Evolutionary conservation across 192 early-diverging fungal genomes (phyloP).

Genomic region (Podila epicladia): DNA sequence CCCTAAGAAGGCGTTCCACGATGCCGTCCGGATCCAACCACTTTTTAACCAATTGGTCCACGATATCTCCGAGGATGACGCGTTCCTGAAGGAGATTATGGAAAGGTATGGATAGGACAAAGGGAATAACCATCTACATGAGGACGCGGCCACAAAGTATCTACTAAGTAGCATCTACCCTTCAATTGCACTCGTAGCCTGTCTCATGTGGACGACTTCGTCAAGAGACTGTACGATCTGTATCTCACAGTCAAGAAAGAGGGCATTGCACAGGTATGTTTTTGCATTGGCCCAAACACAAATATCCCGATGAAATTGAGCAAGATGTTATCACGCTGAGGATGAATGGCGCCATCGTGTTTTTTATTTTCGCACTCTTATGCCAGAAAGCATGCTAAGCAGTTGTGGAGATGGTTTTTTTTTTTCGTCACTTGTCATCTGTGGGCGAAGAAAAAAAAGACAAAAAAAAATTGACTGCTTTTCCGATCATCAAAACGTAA

Average conservation of each 20-base stretch:
- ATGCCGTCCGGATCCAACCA: conserved; percentile 80
- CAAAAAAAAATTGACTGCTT: conserved; percentile 7
- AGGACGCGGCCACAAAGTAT: no score
- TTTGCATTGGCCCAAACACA: neutral
- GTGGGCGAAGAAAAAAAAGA: neutral
- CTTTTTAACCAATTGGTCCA: conserved; percentile 86
- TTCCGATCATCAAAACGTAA: conserved; percentile 6
- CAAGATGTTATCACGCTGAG: neutral
- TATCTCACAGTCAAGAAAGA: conserved; percentile 72
- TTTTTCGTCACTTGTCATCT: neutral
- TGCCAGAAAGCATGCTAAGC: neutral
- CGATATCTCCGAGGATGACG: conserved; percentile 76
- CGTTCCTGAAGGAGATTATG: conserved; percentile 78
- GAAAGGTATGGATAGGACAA: conserved; percentile 57
- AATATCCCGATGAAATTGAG: neutral
- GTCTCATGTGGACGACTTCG: conserved; percentile 87
- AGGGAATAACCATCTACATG: no score
- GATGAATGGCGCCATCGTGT: neutral
- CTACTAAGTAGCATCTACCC: neutral
- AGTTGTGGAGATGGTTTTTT: neutral
- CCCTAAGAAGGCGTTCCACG: conserved; percentile 75
- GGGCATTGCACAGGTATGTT: conserved; percentile 66
- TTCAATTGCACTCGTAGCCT: conserved; percentile 55
- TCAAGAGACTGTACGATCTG: conserved; percentile 76
- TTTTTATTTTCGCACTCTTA: neutral